Base-by-base conservation (phyloP, 169 alveolate genomes). In the Blepharisma undulans region DNA sequence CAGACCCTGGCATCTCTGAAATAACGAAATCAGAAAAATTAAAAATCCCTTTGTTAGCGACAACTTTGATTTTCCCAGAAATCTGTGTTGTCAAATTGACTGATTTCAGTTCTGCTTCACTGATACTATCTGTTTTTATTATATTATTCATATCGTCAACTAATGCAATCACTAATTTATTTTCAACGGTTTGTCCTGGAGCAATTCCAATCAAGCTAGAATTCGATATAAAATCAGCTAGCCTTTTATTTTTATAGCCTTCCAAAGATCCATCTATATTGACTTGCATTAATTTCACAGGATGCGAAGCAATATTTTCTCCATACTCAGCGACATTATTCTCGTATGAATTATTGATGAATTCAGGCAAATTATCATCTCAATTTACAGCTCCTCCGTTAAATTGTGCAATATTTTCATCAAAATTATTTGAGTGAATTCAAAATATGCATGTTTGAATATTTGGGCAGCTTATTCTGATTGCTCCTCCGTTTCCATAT, bases 281-380 rank as follows among this genome's bases (percentile, higher is more conserved):
- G 0, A 84, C 6, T 30, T 4, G 78, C 77, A n/a, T 22, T 8
- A 79, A 5, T 18, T 74, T 74, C 1, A 6, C 34, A 79, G 89
- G 89, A 59, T 4, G 16, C 0, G 79, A 36, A 2, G 89, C 89
- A 2, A 84, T 84, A 0, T 84, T 36, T 2, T 84, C 79, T 7
- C 89, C 89, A 32, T 84, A 84, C 30, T 33, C 79, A 36, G 89
- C 89, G 7, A 4, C 2, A 77, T 84, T 84, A 32, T 84, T 84
- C 16, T 2, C 2, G 8, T 22, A 36, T 5, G 19, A 36, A 6
- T 21, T 48, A 4, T 36, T n/a, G 0, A 4, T 36, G 12, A 32
- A 36, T 0, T 84, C 18, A 2, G 78, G 74, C 8, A 21, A 3
- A 0, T 22, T 21, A 25, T 84, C 4, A 32, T 36, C 36, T 32